Conservation (phyloP, 192 early-diverging fungal genomes). For the Entomortierella parvispora region DNA sequence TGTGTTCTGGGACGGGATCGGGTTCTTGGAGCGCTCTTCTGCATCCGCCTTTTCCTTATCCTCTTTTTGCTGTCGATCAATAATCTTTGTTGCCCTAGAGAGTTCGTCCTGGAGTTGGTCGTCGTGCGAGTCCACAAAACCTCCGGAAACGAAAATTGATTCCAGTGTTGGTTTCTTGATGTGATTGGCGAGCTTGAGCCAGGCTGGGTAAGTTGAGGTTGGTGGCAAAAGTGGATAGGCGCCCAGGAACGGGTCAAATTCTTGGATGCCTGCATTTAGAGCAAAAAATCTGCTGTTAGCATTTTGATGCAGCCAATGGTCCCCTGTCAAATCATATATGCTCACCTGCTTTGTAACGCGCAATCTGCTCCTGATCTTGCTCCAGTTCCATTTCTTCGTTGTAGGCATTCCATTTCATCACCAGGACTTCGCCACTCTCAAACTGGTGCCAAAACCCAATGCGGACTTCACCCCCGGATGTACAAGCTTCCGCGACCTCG, state of each 20-base stretch:
- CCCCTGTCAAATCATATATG: neutral
- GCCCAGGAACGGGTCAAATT: constrained; percentile 84
- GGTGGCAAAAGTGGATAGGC: constrained; percentile 81
- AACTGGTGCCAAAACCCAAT: constrained; percentile 33
- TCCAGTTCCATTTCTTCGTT: constrained; percentile 73
- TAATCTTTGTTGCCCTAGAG: constrained; percentile 54
- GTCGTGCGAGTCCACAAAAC: constrained; percentile 55
- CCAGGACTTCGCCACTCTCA: constrained; percentile 69
- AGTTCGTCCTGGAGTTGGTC: constrained; percentile 58
- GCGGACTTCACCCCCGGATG: constrained; percentile 30
- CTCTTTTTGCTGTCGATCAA: constrained; percentile 72
- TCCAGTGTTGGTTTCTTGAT: constrained; percentile 56
- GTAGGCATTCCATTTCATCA: constrained; percentile 80
- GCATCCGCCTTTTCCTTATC: constrained; percentile 45
- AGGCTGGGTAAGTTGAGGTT: constrained; percentile 71
- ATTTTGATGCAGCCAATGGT: neutral
- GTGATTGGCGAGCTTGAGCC: constrained; percentile 79
- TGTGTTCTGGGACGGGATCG: neutral
- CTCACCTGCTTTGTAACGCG: constrained; percentile 72
- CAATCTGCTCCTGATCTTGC: constrained; percentile 69
- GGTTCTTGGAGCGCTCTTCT: constrained; percentile 15
- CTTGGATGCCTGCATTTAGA: constrained; percentile 68
- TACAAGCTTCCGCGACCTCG: constrained; percentile 25
- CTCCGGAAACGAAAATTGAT: constrained; percentile 12
- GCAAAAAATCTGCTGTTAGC: neutral